A percentile compares a stretch with the other conserved stretches of the same genome.
phyloP scores from a whole-genome alignment of 495 filamentous ascomycete genomes.

The Lophiostoma macrostomum region DNA sequence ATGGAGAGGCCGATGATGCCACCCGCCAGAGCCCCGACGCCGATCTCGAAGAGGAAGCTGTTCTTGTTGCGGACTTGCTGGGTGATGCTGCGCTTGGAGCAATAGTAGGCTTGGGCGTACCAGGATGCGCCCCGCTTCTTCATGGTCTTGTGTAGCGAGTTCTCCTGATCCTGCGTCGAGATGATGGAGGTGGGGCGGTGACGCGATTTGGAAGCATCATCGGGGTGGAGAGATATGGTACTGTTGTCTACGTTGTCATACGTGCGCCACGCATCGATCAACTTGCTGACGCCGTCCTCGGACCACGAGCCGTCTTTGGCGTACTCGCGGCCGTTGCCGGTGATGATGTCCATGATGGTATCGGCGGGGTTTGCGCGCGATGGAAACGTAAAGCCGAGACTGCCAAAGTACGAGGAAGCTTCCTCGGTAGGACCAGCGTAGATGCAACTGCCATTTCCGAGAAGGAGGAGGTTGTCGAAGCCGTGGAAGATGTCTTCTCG shows the following conservation, averaged over 20 bases:
- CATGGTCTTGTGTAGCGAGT: conserved; percentile 33
- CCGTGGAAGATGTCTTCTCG: conserved; percentile 48
- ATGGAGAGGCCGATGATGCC: conserved; percentile 54
- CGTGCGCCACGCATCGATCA: conserved; percentile 35
- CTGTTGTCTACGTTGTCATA: too few species aligned
- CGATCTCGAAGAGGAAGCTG: conserved; percentile 53
- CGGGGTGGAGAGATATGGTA: too few species aligned
- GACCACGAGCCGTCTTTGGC: conserved; percentile 45
- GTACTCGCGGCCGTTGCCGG: conserved; percentile 46
- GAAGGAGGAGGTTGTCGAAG: conserved; percentile 47
- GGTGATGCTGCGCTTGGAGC: conserved; percentile 47
- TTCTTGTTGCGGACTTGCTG: conserved; percentile 54
- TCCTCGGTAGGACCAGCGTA: conserved; percentile 42
- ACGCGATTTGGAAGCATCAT: too few species aligned
- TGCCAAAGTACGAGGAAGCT: conserved; percentile 47
- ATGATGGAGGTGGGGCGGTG: conserved; percentile 23
- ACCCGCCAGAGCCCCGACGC: conserved; percentile 49
- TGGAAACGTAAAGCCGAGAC: conserved; percentile 46
- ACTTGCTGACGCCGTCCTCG: conserved; percentile 22
- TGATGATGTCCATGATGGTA: conserved; percentile 52
- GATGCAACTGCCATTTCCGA: conserved; percentile 46
- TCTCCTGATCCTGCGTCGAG: conserved; percentile 29
- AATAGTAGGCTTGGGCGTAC: conserved; percentile 46
- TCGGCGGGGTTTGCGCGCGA: conserved; percentile 46
- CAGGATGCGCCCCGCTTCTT: conserved; percentile 48